Percentiles rank a stretch among this genome's conserved stretches.
These are phyloP conservation scores for Chiua virens DNA, from an alignment of 768 basidiomycete species.

Conservation along the genomic window DNA sequence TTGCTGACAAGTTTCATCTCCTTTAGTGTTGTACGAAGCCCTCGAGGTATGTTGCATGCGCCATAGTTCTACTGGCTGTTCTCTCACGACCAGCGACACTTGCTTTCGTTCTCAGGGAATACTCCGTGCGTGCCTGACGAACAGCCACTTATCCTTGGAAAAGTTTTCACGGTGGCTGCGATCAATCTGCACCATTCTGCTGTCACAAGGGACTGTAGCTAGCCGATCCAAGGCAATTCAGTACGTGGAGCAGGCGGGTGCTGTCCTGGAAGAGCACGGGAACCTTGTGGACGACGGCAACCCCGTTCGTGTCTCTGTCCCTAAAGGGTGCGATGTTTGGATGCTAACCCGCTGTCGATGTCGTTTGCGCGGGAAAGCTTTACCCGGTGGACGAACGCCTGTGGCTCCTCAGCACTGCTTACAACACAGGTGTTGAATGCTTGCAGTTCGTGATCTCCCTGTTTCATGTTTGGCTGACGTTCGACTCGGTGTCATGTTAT, in stretches of 20 bases:
- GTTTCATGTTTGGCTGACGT: constrained; percentile 11
- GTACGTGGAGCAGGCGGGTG: constrained; percentile 77
- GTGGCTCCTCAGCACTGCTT: constrained; percentile 80
- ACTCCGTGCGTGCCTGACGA: constrained; percentile 68
- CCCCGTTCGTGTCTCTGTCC: constrained; percentile 30
- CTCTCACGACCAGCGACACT: constrained; percentile 7
- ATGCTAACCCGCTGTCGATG: constrained; percentile 4
- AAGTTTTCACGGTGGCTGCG: constrained; percentile 89
- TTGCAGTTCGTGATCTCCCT: constrained; percentile 59
- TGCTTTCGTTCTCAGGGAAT: constrained; percentile 54
- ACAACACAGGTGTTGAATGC: constrained; percentile 85
- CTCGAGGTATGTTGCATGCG: constrained; percentile 55
- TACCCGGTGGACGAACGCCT: constrained; percentile 85
- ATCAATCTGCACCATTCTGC: constrained; percentile 78
- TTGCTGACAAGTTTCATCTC: constrained; percentile 25
- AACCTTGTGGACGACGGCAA: constrained; percentile 48
- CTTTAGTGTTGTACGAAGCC: constrained; percentile 68
- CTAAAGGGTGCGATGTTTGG: neutral
- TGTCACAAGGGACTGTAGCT: constrained; percentile 62
- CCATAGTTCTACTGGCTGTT: neutral
- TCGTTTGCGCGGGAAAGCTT: constrained; percentile 39
- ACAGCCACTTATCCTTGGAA: constrained; percentile 64
- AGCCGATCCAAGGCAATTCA: constrained; percentile 77
- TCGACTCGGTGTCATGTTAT: neutral
- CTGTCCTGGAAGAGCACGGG: constrained; percentile 67